Base-by-base conservation (phyloP, 495 filamentous ascomycete species). In the Trichoderma erinaceum region DNA sequence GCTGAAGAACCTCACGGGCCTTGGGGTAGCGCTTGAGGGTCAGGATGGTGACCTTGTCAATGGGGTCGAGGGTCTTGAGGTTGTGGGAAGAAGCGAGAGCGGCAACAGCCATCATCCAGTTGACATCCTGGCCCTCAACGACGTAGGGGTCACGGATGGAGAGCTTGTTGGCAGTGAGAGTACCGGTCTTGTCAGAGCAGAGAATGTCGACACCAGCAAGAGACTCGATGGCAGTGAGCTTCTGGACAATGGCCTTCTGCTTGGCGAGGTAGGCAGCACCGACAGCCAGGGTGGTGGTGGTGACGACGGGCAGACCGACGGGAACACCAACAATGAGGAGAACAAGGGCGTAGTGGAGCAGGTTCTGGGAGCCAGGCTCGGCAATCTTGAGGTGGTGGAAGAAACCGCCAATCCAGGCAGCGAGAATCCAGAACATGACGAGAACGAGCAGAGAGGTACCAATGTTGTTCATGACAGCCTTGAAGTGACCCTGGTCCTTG, bases 111-210 rank as follows among this genome's bases (percentile, higher is more conserved):
- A 97, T 94, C 68, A 97, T 86, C 67, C 95, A 91, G 73, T 92
- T 87, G 52, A 87, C 81, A 69, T 91, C 88, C 64, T 93, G 86
- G 72, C 92, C 92, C 69, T 85, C 81, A 41, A 92, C 87, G 64
- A 88, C 90, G 80, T 87, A 97, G 41, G 92, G 92, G 71, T 96
- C 92, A 58, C 87, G 82, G 64, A 96, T 84, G 44, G 90, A 91
- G 21, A 97, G 85, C 79, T 93, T 94, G 83, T 97, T 97, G 80
- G 92, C 93, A 72, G 92, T 97, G 70, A 97, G 79, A 68, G 88
- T 96, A 88, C 92, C 92, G 65, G 92, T 96, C 84, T 97, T 97
- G 82, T 97, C 93, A 58, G 93, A 97, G 85, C 93, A 97, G 69
- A 97, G 88, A 77, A 97, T 96, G 80, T 97, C 92, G 67, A 96